Base-by-base conservation (phyloP, 176 grass and related monocot genomes). In the Guadua angustifolia region DNA sequence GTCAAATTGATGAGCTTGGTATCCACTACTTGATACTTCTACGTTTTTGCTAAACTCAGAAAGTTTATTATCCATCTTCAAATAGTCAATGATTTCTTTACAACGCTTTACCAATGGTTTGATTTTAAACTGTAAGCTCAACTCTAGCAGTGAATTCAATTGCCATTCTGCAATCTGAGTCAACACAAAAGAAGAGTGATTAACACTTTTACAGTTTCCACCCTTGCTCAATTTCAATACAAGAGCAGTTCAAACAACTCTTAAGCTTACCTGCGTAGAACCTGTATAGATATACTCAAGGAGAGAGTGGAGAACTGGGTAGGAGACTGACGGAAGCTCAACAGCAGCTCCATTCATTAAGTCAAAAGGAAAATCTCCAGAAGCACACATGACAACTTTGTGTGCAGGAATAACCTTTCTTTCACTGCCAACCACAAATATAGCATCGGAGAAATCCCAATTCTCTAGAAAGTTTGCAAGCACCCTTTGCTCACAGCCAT, bases 281-380 rank as follows among this genome's bases (percentile, higher is more conserved):
- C 95, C 91, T 65, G 89, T 81, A 55, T 98, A 98, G 63, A 98
- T 92, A 71, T 88, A 98, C 79, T 98, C 85, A 75, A 95, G 88
- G 42, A 98, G 88, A 3, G 95, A 81, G 68, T 79, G 88, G 19
- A 95, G 74, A 90, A 98, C 79, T 88, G 82, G 71, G 88, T 95
- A 95, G 10, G 92, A 82, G 38, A 88, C 76, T 45, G 81, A 94
- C 62, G 76, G 92, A 82, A 98, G 88, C 53, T 91, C 79, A 36
- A 98, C 85, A 13, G 69, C 47, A 73, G 75, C 63, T 78, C 51
- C 81, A 81, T 82, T 82, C 57, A 22, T 66, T 13, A 69, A 85
- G 58, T 82, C 59, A 79, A 88, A 90, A 82, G 36, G 75, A 67
- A 98, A 95, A 76, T 95, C 85, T 42, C 95, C 95, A 45, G 88